Evolutionary conservation across 2,329 filamentous ascomycete genomes (phyloP).

Genomic region (Colletotrichum cordylinicola): DNA sequence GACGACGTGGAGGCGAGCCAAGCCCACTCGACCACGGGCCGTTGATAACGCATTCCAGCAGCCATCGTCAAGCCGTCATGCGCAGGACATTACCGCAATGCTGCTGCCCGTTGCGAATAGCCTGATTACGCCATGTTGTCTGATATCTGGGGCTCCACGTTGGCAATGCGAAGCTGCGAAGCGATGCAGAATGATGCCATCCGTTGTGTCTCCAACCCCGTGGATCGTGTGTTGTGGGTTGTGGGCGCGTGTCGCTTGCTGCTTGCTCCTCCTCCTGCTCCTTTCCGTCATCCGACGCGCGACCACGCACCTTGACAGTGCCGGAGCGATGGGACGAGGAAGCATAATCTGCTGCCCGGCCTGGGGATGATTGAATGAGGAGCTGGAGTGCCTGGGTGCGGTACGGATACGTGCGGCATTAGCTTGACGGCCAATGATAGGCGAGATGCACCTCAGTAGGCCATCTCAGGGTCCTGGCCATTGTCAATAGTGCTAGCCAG

Average conservation of each 20-base stretch:
- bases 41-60: constrained; percentile 16
- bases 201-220: background rate
- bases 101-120: constrained; percentile 12
- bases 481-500: background rate
- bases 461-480: background rate
- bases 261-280: background rate
- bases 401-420: constrained; percentile 2
- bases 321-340: background rate
- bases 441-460: background rate
- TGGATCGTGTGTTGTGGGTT: background rate
- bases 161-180: constrained; percentile 11
- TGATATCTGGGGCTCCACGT: background rate
- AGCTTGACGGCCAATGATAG: background rate
- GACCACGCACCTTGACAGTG: background rate
- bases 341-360: background rate
- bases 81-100: constrained; percentile 18
- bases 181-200: constrained; percentile 12
- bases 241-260: background rate
- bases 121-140: background rate
- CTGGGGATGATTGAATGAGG: background rate
- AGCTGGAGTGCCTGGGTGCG: background rate
- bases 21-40: constrained; percentile 9
- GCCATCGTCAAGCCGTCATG: constrained; percentile 2
- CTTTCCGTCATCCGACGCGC: background rate
- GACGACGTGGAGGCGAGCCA: background rate